Conservation (phyloP, 345 rosid species). For the Eucalyptus albens region DNA sequence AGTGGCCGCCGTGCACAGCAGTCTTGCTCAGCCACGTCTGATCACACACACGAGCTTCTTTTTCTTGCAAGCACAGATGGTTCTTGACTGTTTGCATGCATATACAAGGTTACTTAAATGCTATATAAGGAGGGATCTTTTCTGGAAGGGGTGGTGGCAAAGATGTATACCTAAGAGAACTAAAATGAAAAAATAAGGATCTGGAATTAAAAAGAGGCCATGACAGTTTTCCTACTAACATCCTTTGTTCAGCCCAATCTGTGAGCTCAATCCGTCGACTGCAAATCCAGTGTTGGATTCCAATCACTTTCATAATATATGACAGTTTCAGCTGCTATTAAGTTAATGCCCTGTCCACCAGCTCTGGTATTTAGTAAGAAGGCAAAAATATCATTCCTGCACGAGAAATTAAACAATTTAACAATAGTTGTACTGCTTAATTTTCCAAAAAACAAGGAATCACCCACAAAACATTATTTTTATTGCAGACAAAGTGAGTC, state of each 20-base stretch:
- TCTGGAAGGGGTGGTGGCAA: not conserved
- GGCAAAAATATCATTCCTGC: constrained; percentile 94
- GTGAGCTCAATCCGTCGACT: constrained; percentile 98
- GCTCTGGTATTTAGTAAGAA: constrained; percentile 99
- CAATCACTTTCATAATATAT: constrained; percentile 96
- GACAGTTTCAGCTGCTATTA: constrained; percentile 97
- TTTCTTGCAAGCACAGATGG: not conserved
- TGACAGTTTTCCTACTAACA: constrained; percentile 20
- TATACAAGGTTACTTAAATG: not conserved
- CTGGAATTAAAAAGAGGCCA: not conserved
- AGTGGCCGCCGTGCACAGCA: fast-evolving
- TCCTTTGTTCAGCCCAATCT: constrained; percentile 97
- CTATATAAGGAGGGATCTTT: not conserved
- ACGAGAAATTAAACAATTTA: not conserved
- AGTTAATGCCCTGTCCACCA: constrained; percentile 95
- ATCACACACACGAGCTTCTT: too few species aligned
- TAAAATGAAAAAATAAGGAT: not conserved
- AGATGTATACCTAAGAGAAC: not conserved
- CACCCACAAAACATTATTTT: not conserved
- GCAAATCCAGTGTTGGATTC: constrained; percentile 99
- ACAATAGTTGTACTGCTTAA: not conserved
- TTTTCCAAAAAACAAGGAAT: not conserved
- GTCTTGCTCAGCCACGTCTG: too few species aligned
- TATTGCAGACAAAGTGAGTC: not conserved
- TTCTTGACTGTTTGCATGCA: not conserved